Percentiles rank a stretch among this genome's conserved stretches.
Conservation (phyloP, 805 yeast genomes). For the Ogataea methylovora region DNA sequence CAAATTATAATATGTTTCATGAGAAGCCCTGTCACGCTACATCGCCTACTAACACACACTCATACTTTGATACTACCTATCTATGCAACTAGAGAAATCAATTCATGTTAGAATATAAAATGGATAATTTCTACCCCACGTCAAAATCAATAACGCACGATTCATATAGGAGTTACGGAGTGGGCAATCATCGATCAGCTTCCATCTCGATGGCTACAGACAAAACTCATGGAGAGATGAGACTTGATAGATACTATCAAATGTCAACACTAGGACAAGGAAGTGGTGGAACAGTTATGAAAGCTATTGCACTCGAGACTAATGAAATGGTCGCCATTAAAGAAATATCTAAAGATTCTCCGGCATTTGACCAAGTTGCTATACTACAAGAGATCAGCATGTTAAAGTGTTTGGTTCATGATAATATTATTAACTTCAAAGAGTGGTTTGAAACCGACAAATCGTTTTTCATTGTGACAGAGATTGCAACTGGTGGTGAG, state of each 20-base stretch:
- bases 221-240: too few relatives aligned
- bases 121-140: too few relatives aligned
- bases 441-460: conserved; percentile 88
- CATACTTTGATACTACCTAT: too few relatives aligned
- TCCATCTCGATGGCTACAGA: too few relatives aligned
- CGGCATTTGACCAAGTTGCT: not conserved
- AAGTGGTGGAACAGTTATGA: not conserved
- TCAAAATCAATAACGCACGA: too few relatives aligned
- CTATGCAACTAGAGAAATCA: too few relatives aligned
- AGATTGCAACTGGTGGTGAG: conserved; percentile 89
- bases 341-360: not conserved
- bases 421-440: conserved; percentile 71
- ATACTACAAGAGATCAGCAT: conserved; percentile 50
- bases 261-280: conserved; percentile 1
- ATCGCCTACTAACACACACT: too few relatives aligned
- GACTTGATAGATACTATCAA: not conserved
- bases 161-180: too few relatives aligned
- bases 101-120: too few relatives aligned
- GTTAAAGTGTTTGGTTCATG: conserved; percentile 58
- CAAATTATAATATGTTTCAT: too few relatives aligned
- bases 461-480: conserved; percentile 82
- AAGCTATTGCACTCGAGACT: not conserved
- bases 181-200: too few relatives aligned
- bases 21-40: too few relatives aligned
- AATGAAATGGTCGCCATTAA: not conserved